Percentiles rank a stretch among this genome's conserved stretches.
Conservation (phyloP, 164 flowering plant species). For the Nymphaea colorata region DNA sequence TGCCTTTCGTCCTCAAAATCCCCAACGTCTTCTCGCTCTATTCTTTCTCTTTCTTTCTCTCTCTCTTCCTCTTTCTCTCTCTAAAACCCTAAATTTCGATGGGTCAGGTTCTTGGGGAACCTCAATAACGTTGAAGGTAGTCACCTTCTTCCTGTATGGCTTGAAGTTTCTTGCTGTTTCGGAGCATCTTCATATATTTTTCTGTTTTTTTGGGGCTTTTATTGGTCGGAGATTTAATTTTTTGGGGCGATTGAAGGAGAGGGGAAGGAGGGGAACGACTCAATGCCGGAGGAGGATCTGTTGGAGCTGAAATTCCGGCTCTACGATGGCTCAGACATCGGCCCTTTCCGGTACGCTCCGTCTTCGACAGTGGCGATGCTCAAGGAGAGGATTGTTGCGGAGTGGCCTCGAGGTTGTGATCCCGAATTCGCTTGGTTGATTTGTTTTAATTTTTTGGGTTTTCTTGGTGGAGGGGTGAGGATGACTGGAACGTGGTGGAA, state of each 20-base stretch:
- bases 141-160: background rate
- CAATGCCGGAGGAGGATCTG: constrained; percentile 57
- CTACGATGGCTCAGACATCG: constrained; percentile 55
- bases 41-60: background rate
- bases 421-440: background rate
- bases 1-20: background rate
- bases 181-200: too few species aligned
- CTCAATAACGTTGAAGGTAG: background rate
- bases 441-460: background rate
- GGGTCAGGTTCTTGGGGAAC: background rate
- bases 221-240: background rate
- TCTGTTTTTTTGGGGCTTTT: background rate
- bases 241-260: background rate
- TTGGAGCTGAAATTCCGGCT: constrained; percentile 50
- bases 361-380: constrained; percentile 47
- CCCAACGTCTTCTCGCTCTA: background rate
- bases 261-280: background rate
- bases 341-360: constrained; percentile 48
- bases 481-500: background rate
- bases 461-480: background rate
- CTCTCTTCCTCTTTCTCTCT: background rate
- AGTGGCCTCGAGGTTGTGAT: constrained; percentile 51
- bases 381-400: constrained; percentile 49
- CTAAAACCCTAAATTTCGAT: background rate
- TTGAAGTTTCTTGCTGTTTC: too few species aligned